Evolutionary conservation across 2,329 filamentous ascomycete genomes (phyloP).

Genomic region (Tothia fuscella): DNA sequence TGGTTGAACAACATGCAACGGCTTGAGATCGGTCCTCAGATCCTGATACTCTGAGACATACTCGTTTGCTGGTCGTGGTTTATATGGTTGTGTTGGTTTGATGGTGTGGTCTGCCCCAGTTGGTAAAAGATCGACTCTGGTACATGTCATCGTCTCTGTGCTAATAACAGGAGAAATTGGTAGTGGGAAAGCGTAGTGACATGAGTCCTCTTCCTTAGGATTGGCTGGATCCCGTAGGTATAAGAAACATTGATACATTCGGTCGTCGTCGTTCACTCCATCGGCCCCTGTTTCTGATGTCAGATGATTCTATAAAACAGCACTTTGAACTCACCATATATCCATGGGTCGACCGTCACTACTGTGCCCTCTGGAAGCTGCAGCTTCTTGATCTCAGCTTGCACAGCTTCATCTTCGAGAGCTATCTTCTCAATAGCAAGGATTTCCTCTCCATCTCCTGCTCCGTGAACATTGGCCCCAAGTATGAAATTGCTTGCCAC

Average conservation of each 20-base stretch:
- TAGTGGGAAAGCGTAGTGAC: conserved; percentile 57
- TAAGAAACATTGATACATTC: conserved; percentile 51
- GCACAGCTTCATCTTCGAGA: conserved; percentile 43
- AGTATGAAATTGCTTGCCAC: conserved; percentile 48
- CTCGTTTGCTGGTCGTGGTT: conserved; percentile 49
- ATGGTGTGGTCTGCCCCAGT: conserved; percentile 51
- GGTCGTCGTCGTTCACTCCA: conserved; percentile 35
- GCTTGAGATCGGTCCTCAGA: conserved; percentile 50
- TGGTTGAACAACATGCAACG: conserved; percentile 51
- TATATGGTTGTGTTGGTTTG: conserved; percentile 44
- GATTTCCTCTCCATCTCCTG: conserved; percentile 48
- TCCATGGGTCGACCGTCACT: conserved; percentile 54
- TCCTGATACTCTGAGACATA: conserved; percentile 53
- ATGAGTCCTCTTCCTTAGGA: conserved; percentile 47
- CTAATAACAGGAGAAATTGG: conserved; percentile 58
- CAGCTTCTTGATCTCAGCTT: conserved; percentile 47
- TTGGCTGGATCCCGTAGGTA: conserved; percentile 54
- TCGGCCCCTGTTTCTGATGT: conserved; percentile 24
- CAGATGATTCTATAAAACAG: neutral
- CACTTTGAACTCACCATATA: conserved; percentile 39
- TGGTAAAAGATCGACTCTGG: conserved; percentile 57
- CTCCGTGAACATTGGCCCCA: conserved; percentile 44
- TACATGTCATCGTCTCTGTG: conserved; percentile 48
- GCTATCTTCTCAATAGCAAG: conserved; percentile 44
- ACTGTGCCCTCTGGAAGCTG: conserved; percentile 44